A percentile compares a stretch with the other conserved stretches of the same genome.
phyloP scores from a whole-genome alignment of 73 alveolate genomes.

The Tetrahymena malaccensis region DNA sequence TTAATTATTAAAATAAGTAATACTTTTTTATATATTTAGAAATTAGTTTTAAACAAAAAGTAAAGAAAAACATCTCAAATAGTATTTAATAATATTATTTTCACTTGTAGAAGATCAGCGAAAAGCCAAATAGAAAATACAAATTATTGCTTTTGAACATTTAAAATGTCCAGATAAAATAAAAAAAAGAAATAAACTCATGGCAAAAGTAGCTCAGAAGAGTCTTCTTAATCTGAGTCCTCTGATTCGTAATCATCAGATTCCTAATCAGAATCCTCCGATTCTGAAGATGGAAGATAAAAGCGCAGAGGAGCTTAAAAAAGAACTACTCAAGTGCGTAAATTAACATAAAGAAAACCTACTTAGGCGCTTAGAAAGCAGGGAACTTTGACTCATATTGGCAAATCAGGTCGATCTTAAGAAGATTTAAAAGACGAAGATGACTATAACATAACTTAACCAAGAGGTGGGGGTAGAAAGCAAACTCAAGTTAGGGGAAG shows the following conservation, averaged over 20 bases:
- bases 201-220: not conserved
- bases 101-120: not conserved
- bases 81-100: too few relatives aligned
- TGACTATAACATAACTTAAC: not conserved
- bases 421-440: not conserved
- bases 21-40: too few relatives aligned
- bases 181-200: not conserved
- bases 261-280: not conserved
- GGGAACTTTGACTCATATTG: not conserved
- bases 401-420: not conserved
- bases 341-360: not conserved
- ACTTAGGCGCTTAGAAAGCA: not conserved
- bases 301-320: not conserved
- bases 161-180: not conserved
- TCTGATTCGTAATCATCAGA: not conserved
- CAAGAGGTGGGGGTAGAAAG: not conserved
- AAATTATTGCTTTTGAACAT: too few relatives aligned
- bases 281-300: not conserved
- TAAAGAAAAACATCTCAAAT: not conserved
- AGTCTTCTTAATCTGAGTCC: not conserved
- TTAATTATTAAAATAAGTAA: too few relatives aligned
- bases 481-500: not conserved
- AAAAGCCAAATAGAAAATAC: too few relatives aligned
- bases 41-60: too few relatives aligned
- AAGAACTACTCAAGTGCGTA: not conserved